These are phyloP conservation scores for Inga oerstediana DNA, from an alignment of 306 rosid genomes.

Conservation along the genomic window DNA sequence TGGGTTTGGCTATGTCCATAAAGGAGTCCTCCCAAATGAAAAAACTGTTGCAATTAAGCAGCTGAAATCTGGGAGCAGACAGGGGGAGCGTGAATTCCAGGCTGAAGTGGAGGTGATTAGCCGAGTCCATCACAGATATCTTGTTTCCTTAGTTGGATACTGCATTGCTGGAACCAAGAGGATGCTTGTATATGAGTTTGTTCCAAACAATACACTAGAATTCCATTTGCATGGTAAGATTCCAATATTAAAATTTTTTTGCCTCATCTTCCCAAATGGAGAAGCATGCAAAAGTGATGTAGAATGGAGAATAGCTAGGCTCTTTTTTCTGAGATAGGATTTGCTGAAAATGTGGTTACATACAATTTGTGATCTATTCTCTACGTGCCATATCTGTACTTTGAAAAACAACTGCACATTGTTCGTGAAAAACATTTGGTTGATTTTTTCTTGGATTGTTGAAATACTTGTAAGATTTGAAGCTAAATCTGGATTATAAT, in stretches of 20 bases:
- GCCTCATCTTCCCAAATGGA: not conserved
- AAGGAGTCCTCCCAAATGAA: conserved; percentile 69
- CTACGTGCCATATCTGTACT: not conserved
- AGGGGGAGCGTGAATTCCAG: conserved; percentile 72
- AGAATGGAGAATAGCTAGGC: not conserved
- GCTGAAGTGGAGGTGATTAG: conserved; percentile 72
- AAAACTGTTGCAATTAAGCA: conserved; percentile 69
- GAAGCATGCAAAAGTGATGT: conserved; percentile 11
- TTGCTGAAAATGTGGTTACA: not conserved
- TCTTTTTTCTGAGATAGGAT: conserved; percentile 3
- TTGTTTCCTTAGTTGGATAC: conserved; percentile 67
- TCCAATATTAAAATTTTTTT: not conserved
- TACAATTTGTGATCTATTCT: not conserved
- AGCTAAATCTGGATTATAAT: not conserved
- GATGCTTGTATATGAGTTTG: conserved; percentile 69
- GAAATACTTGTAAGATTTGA: not conserved
- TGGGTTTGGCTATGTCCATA: conserved; percentile 69
- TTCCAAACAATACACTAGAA: conserved; percentile 52
- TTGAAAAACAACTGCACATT: not conserved
- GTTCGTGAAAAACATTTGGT: not conserved
- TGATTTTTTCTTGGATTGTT: not conserved
- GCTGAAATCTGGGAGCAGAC: conserved; percentile 58
- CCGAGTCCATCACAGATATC: conserved; percentile 72
- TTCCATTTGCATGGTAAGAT: conserved; percentile 66
- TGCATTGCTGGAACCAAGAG: conserved; percentile 53